phyloP scores from a whole-genome alignment of 2,329 filamentous ascomycete genomes.

The Pseudogymnoascus sp. region DNA sequence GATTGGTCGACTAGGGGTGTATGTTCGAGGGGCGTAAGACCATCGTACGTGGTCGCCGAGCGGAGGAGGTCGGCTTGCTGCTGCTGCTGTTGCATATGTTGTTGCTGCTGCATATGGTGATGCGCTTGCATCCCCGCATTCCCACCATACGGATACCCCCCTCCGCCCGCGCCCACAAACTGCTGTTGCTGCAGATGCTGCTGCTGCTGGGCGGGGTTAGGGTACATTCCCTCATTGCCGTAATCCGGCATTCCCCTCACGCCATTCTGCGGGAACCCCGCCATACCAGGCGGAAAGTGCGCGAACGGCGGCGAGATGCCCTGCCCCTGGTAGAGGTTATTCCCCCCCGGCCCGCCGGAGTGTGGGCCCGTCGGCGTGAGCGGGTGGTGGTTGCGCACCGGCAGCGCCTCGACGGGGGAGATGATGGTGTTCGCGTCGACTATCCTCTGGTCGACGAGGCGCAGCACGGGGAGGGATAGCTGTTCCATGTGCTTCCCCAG shows the following conservation, averaged over 20 bases:
- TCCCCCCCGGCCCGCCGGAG: background rate
- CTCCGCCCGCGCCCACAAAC: background rate
- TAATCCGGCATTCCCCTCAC: background rate
- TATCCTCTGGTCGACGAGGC: slow-evolving; percentile 45
- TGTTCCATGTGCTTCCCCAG: slow-evolving; percentile 92
- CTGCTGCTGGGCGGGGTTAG: background rate
- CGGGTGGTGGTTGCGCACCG: slow-evolving; percentile 34
- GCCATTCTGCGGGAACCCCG: background rate
- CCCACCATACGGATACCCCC: background rate
- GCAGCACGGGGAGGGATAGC: slow-evolving; percentile 73
- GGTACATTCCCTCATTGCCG: background rate
- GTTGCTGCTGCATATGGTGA: background rate
- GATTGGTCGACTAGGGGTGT: background rate
- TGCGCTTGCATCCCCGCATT: background rate
- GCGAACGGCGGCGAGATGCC: background rate
- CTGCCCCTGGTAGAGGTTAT: background rate
- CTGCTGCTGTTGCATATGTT: background rate
- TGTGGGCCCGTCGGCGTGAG: background rate
- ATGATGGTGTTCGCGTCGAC: slow-evolving; percentile 57
- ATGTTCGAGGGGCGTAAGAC: background rate
- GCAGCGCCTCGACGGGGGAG: slow-evolving; percentile 54
- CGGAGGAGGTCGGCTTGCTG: background rate
- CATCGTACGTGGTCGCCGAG: background rate
- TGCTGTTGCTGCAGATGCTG: background rate
- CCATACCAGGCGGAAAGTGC: background rate